A percentile compares a stretch with the other conserved stretches of the same genome.
Evolutionary conservation across 2,329 filamentous ascomycete species (phyloP).

Genomic region (Massarina eburnea): DNA sequence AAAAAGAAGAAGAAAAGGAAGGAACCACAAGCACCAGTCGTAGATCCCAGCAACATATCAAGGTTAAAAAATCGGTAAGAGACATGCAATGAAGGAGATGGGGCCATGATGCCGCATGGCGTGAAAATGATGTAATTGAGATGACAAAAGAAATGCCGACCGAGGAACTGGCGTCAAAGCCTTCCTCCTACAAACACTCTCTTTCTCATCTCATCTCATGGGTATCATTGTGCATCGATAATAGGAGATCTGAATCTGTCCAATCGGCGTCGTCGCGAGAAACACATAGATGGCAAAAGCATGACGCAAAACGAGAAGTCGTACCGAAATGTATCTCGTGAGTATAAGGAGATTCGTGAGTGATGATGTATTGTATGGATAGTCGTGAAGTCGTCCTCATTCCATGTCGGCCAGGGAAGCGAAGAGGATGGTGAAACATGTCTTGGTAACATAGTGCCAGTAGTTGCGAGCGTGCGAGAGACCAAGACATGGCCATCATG

Average conservation of each 20-base stretch:
- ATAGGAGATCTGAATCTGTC: conserved; percentile 16
- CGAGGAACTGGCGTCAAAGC: conserved; percentile 15
- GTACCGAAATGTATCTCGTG: conserved; percentile 6
- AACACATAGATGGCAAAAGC: no score
- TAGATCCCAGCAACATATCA: not conserved
- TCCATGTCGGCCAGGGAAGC: not conserved
- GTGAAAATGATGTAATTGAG: conserved; percentile 2
- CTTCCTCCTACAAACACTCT: conserved; percentile 14
- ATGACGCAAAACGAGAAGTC: conserved; percentile 8
- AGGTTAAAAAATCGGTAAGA: not conserved
- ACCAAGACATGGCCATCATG: not conserved
- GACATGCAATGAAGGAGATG: not conserved
- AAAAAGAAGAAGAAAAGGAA: no score
- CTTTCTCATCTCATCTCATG: conserved; percentile 11
- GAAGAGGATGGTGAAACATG: no score
- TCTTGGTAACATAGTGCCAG: no score
- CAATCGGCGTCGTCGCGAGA: conserved; percentile 17
- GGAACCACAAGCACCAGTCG: no score
- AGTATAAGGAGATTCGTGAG: conserved; percentile 16
- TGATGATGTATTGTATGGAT: conserved; percentile 4
- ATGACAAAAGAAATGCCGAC: conserved; percentile 9
- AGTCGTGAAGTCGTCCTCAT: conserved; percentile 17
- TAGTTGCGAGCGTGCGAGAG: not conserved
- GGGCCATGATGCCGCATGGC: not conserved
- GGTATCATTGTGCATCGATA: conserved; percentile 33